Percentiles rank a stretch among this genome's conserved stretches.
Evolutionary conservation across 2,329 filamentous ascomycete species (phyloP).

Genomic region (Trichophyton benhamiae): DNA sequence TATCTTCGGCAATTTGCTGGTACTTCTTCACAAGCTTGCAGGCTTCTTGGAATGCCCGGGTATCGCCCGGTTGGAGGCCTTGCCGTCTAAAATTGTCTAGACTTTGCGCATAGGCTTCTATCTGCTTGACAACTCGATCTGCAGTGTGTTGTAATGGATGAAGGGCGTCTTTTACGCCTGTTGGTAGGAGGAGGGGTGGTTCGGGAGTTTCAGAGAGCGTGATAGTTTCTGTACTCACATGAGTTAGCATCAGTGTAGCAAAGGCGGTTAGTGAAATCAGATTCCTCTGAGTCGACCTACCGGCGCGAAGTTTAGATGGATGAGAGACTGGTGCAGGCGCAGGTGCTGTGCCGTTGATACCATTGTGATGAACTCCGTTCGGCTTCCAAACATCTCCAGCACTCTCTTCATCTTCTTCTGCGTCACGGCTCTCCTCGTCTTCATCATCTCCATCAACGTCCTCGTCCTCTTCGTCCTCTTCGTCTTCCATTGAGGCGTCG

Average conservation of each 20-base stretch:
- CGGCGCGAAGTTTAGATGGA: conserved; percentile 1
- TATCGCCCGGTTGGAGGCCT: conserved; percentile 24
- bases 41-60: conserved; percentile 51
- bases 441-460: conserved; percentile 15
- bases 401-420: conserved; percentile 5
- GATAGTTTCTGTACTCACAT: conserved; percentile 8
- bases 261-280: neutral
- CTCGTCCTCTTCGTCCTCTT: conserved; percentile 13
- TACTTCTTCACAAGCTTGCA: conserved; percentile 57
- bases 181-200: conserved; percentile 30
- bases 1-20: conserved; percentile 42
- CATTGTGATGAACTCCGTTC: conserved; percentile 1
- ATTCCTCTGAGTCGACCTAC: neutral
- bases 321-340: neutral
- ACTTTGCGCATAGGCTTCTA: conserved; percentile 72
- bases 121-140: conserved; percentile 62
- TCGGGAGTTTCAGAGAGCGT: conserved; percentile 11
- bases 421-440: conserved; percentile 2
- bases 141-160: conserved; percentile 52
- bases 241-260: neutral
- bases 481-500: conserved; percentile 13
- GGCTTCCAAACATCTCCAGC: neutral
- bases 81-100: conserved; percentile 61
- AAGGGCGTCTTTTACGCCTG: conserved; percentile 40
- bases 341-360: neutral